Base-by-base conservation (phyloP, 1,139 yeast genomes). In the Pichia inconspicua region DNA sequence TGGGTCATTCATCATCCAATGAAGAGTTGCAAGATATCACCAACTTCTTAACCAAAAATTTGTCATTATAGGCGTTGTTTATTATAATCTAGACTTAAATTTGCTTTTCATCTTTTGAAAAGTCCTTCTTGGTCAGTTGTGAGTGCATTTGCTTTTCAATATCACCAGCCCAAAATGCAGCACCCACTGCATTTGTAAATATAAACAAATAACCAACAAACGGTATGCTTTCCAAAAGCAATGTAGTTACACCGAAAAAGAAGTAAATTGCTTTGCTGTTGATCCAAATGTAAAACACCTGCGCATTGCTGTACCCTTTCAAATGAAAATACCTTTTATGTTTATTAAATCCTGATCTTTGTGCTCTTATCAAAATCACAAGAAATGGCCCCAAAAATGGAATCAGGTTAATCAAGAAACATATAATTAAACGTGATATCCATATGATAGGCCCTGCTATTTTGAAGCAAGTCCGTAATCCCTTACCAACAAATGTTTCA, bases 171-270 rank as follows among this genome's bases (percentile, higher is more conserved):
- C 92, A 84, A 38, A 84, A 65, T 0, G 90, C 89, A 4, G 86
- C 87, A 2, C 88, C 92, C 4, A 78, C 69, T 6, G 78, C 75
- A 60, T 82, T 80, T 11, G 92, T 81, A 59, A 82, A 83, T 56
- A 76, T 69, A 59, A 84, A 82, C 42, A 81, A 67, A 17, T 81
- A 65, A 32, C 82, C 82, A 0, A 81, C 48, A 22, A 82, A 54
- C 1, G 94, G 94, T 12, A 82, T 67, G 50, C 74, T 65, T 58
- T 83, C 90, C 27, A 84, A 65, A 3, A 75, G 55, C 27, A 78
- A 73, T 0, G 87, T 78, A 10, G 74, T 67, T 11, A 82, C 55
- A 0, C 94, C 94, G 61, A 80, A 84, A 6, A 46, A 39, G 43
- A 63, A 58, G 45, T 60, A 62, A 1, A 51, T 46, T 15, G 50